Percentiles rank a stretch among this genome's conserved stretches.
Evolutionary conservation across 73 alveolate genomes (phyloP).

Genomic region (Paramecium sexaurelia): DNA sequence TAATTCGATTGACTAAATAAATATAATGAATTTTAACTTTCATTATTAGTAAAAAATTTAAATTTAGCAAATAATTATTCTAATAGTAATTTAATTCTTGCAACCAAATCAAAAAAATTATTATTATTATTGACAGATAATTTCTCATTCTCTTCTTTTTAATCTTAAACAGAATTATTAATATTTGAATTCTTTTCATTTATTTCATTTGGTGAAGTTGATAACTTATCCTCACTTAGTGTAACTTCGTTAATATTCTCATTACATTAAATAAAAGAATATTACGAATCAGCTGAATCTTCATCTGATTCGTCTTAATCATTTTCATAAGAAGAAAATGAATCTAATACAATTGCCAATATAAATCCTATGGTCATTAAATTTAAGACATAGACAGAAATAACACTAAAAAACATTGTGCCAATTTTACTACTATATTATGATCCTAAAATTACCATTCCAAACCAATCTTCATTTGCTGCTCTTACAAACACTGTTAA

Average conservation of each 20-base stretch:
- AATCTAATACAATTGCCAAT: neutral
- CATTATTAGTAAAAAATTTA: constrained; percentile 28
- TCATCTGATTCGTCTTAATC: neutral
- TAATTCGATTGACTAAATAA: neutral
- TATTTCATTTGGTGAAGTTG: neutral
- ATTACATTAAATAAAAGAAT: neutral
- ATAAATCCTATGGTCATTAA: constrained; percentile 30
- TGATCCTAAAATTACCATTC: neutral
- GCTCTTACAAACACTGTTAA: constrained; percentile 23
- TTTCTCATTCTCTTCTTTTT: neutral
- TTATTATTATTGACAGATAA: neutral
- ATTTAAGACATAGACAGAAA: neutral
- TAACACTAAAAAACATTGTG: neutral
- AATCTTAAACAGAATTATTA: neutral
- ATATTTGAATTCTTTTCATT: neutral
- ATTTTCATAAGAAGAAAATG: neutral
- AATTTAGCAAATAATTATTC: neutral
- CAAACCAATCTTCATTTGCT: constrained; percentile 50
- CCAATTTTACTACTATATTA: neutral
- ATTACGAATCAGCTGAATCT: neutral
- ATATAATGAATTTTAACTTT: neutral
- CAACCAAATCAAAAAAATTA: constrained; percentile 1
- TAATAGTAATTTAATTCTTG: neutral
- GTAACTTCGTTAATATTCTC: neutral
- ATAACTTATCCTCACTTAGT: neutral